Conservation (phyloP, 495 filamentous ascomycete genomes). For the Trypethelium eluteriae region DNA sequence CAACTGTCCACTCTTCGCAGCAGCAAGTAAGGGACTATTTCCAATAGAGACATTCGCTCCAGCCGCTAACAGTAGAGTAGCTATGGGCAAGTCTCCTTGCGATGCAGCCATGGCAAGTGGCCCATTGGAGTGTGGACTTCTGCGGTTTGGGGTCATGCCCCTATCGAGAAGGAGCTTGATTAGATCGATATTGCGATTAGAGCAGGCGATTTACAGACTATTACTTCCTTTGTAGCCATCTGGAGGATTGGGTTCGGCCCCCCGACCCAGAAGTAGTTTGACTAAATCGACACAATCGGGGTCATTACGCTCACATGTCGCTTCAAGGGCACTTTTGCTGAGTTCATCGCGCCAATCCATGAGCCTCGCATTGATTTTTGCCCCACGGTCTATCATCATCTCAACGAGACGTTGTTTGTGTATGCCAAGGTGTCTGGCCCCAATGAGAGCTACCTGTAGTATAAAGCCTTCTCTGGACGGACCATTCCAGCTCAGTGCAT, state of each 20-base stretch:
- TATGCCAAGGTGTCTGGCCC: neutral
- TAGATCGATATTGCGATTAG: neutral
- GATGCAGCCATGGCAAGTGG: neutral
- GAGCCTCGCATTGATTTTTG: neutral
- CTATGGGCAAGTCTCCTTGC: neutral
- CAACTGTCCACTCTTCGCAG: neutral
- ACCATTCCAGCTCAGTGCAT: neutral
- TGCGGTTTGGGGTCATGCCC: neutral
- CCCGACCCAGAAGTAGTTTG: neutral
- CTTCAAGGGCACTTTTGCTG: neutral
- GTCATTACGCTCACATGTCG: neutral
- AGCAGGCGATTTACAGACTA: neutral
- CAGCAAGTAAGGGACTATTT: neutral
- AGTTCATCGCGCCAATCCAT: neutral
- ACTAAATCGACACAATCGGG: neutral
- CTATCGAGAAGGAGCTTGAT: slow-evolving; percentile 4
- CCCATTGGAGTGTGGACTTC: neutral
- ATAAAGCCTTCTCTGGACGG: neutral
- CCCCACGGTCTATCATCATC: neutral
- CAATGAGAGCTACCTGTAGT: neutral
- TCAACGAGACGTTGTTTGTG: neutral
- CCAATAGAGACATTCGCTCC: neutral
- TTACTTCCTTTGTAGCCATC: neutral
- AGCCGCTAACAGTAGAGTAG: neutral
- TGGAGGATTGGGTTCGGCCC: neutral